Base-by-base conservation (phyloP, 441 rosid genomes). In the Omphalea diandra region DNA sequence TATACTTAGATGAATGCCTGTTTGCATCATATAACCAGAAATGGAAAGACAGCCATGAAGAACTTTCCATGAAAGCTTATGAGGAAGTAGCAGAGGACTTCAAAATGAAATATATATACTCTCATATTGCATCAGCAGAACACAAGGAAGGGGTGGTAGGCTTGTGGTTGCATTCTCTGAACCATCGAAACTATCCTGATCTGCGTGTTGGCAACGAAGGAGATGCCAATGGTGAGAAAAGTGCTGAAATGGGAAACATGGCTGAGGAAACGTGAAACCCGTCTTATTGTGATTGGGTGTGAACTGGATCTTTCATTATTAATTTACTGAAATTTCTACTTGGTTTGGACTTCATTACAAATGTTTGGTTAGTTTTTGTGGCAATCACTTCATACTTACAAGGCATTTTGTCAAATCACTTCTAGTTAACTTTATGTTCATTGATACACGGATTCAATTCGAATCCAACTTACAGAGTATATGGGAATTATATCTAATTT, bases 161-260 rank as follows among this genome's bases (percentile, higher is more conserved):
- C 20, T 77, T 94, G 63, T 94, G 99, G 99, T 80, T 94, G 87
- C 99, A 92, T 86, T 94, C 99, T 10, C 65, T 94, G 72, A 92
- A 94, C 78, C 70, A 85, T 77, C 76, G 98, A 68, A 94, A 94
- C 81, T 90, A 88, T 77, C 89, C 97, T 3, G 94, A 89, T 81
- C 81, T 92, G 50, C 70, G 63, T 6, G 31, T 26, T 18, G 65
- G 32, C 44, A 57, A 43, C 72, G 43, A 36, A 47, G 79, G 46
- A 52, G 77, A 70, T 12, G n/a, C 36, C 1, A 46, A 61, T 60
- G 75, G 24, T 40, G 55, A 35, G 20, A 56, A 60, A 65, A 63
- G 20, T 18, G 22, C n/a, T 14, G 11, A 29, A n/a, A 31, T 14
- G 22, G 22, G 20, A 10, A 55, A 55, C 24, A n/a, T 43, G 7